Base-by-base conservation (phyloP, 768 basidiomycete species). In the Leccinum olivaceopallidum region DNA sequence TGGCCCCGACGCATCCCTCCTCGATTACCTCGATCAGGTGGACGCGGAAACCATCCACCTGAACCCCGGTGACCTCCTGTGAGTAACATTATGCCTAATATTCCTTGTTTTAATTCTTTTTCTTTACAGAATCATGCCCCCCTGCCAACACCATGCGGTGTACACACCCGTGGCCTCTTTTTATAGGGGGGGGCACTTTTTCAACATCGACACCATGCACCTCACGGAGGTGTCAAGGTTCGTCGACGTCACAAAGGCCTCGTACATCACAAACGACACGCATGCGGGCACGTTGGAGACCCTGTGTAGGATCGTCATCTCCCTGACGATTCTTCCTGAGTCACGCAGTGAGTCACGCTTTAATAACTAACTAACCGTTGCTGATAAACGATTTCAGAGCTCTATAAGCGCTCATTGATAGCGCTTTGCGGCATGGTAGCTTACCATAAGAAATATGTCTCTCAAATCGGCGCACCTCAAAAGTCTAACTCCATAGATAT, bases 181-280 rank as follows among this genome's bases (percentile, higher is more conserved):
- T 24, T 24, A 24, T 24, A 24, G 24, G 0, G 61, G 67, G 0
- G 58, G 0, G 22, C 58, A 66, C 7, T 66, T 60, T n/a, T 66
- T 56, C 22, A 58, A 55, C 50, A 18, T 64, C 1, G 36, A 64
- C 20, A 47, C 20, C 2, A 47, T 47, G 44, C 44, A 47, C 44
- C n/a, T 47, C n/a, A 47, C 44, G 4, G 44, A 47, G 10, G 10
- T 47, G 44, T 47, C 20, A 47, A 47, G 20, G 44, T n/a, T 47
- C 44, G 20, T n/a, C 20, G 8, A 47, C 9, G 44, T 47, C 9
- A 12, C 20, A 14, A 14, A 39, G n/a, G 44, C 6, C 18, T n/a
- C 18, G 4, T 47, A 20, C 10, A 0, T 47, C n/a, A 47, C 44
- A 6, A 47, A 47, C 12, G 8, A 47, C 3, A 10, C 4, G 10